phyloP scores from a whole-genome alignment of 1,139 yeast genomes.

The Blastobotrys elegans region DNA sequence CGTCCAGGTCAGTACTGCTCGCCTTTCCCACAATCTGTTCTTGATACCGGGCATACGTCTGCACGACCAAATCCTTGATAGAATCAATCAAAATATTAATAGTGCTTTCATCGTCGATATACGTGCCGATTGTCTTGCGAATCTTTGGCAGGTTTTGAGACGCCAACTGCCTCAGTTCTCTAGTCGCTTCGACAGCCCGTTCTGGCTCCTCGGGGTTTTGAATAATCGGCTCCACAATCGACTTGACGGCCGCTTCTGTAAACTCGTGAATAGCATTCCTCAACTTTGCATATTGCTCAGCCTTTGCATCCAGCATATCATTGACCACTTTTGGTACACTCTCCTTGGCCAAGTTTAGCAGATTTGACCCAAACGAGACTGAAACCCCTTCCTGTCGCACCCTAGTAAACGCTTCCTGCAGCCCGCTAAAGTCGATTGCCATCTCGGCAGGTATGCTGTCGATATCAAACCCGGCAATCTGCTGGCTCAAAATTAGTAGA shows the following conservation, averaged over 20 bases:
- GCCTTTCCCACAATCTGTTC: constrained; percentile 26
- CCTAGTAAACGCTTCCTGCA: constrained; percentile 49
- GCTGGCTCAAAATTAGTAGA: constrained; percentile 62
- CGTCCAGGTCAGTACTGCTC: constrained; percentile 26
- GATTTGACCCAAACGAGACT: constrained; percentile 38
- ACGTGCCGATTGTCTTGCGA: constrained; percentile 45
- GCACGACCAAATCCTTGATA: constrained; percentile 50
- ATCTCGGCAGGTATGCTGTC: constrained; percentile 68
- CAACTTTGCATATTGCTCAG: constrained; percentile 68
- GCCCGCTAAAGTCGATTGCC: constrained; percentile 70
- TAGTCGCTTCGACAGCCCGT: constrained; percentile 33
- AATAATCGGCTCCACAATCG: constrained; percentile 34
- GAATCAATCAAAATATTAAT: constrained; percentile 52
- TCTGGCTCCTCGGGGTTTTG: constrained; percentile 26
- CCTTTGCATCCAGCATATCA: constrained; percentile 80
- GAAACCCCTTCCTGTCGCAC: constrained; percentile 35
- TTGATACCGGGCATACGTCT: constrained; percentile 45
- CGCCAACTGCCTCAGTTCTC: constrained; percentile 45
- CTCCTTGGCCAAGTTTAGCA: constrained; percentile 57
- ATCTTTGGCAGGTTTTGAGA: constrained; percentile 51
- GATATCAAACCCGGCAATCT: constrained; percentile 74
- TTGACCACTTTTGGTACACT: constrained; percentile 80
- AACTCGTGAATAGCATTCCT: constrained; percentile 66
- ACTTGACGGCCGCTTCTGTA: constrained; percentile 40
- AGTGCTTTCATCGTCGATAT: constrained; percentile 44